Percentiles rank a stretch among this genome's conserved stretches.
phyloP scores from a whole-genome alignment of 2,329 filamentous ascomycete genomes.

The Trichophyton benhamiae region DNA sequence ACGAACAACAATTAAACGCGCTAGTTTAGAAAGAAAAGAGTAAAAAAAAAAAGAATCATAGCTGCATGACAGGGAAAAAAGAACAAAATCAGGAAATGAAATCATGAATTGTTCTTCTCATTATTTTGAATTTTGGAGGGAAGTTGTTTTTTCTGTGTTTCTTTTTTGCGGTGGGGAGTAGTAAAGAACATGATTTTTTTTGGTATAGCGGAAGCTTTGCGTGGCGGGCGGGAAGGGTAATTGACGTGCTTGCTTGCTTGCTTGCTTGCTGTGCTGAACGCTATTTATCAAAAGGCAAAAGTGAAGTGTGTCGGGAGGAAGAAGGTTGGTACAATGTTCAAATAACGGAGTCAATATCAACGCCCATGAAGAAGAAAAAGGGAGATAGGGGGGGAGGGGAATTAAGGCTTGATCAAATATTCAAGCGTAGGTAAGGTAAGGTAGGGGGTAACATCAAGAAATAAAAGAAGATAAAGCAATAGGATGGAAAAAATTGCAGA shows the following conservation, averaged over 20 bases:
- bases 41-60: not conserved
- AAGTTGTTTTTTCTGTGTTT: not conserved
- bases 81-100: no score
- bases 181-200: not conserved
- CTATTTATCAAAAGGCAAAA: not conserved
- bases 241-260: no score
- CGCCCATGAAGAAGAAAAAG: not conserved
- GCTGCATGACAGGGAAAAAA: not conserved
- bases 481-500: not conserved
- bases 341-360: not conserved
- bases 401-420: not conserved
- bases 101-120: no score
- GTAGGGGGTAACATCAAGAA: not conserved
- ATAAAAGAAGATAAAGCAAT: slow-evolving; percentile 5
- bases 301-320: not conserved
- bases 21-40: no score
- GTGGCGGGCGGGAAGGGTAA: not conserved
- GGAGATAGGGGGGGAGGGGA: not conserved
- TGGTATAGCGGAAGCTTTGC: not conserved
- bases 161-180: not conserved
- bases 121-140: not conserved
- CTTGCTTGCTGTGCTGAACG: not conserved
- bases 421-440: not conserved
- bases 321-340: slow-evolving; percentile 9
- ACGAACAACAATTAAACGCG: not conserved